Evolutionary conservation across 495 filamentous ascomycete species (phyloP), one percentile per base, ranked within the genome.

Genomic region (Talaromyces ruber): DNA sequence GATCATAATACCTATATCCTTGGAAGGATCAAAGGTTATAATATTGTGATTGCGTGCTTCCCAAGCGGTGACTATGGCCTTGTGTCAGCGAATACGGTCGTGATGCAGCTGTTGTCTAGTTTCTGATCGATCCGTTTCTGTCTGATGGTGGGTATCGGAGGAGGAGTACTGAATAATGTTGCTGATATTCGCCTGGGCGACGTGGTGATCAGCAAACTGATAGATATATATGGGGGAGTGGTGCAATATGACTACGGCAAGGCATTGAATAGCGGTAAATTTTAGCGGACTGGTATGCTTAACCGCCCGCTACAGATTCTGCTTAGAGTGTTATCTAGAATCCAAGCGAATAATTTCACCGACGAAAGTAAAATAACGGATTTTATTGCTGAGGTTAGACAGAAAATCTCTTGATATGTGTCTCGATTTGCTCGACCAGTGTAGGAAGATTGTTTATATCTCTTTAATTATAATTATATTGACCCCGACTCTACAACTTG

Each of bases 121-220:
- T 76, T 76, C 43, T 52, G 61, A 8, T 58, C 56, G 1, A 66
- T 78, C 18, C 69, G 63, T 30, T 72, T 76, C 62, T 62, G 62
- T 18, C 62, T 79, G 70, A 64, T 76, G 63, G 75, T 78, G 5
- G 76, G 68, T 16, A 60, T 74, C 50, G 68, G 68, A 11, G 71
- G 66, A 37, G 68, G 68, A 50, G 71, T 67, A 14, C 66, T 67
- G 12, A 64, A 62, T 53, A 72, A 26, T 32, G 62, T 24, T 11
- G 34, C 57, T 12, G 70, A 76, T 58, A 63, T 73, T 24, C 65
- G 66, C 18, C 67, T 78, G 11, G 76, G 76, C 22, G 74, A 77
- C 62, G 66, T 79, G 1, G 74, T 78, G 2, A 69, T 80, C 29
- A 69, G 74, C 60, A 60, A 69, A 11, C 68, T 70, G 1, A 57